Percentiles rank a stretch among this genome's conserved stretches.
phyloP scores from a whole-genome alignment of 169 alveolate genomes.

The Amoebophrya sp. region DNA sequence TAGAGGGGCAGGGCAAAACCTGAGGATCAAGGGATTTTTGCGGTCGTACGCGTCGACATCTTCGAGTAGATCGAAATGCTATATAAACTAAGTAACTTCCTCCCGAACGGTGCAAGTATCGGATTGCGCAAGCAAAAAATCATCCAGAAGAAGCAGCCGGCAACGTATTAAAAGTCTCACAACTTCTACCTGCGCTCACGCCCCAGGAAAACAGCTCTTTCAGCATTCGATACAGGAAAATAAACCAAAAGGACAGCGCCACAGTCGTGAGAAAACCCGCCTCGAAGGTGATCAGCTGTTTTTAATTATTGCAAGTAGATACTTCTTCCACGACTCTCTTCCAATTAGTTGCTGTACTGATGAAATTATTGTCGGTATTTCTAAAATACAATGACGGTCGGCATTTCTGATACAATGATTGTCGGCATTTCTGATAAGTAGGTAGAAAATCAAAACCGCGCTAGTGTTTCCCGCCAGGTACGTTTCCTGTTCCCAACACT shows the following conservation, averaged over 20 bases:
- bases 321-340: no score
- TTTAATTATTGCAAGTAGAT: no score
- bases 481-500: no score
- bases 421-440: no score
- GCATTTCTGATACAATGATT: no score
- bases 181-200: background rate
- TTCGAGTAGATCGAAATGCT: background rate
- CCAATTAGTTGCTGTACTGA: background rate
- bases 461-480: no score
- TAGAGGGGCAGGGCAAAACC: background rate
- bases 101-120: no score
- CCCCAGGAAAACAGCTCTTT: background rate
- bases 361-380: background rate
- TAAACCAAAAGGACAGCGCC: background rate
- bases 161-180: no score
- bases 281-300: background rate
- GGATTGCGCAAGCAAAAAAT: no score
- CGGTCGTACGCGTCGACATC: background rate
- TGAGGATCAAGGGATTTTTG: background rate
- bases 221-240: background rate
- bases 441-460: no score
- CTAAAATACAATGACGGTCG: background rate
- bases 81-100: background rate
- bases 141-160: no score
- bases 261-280: background rate